phyloP scores from a whole-genome alignment of 345 rosid genomes.

The Carallia brachiata region DNA sequence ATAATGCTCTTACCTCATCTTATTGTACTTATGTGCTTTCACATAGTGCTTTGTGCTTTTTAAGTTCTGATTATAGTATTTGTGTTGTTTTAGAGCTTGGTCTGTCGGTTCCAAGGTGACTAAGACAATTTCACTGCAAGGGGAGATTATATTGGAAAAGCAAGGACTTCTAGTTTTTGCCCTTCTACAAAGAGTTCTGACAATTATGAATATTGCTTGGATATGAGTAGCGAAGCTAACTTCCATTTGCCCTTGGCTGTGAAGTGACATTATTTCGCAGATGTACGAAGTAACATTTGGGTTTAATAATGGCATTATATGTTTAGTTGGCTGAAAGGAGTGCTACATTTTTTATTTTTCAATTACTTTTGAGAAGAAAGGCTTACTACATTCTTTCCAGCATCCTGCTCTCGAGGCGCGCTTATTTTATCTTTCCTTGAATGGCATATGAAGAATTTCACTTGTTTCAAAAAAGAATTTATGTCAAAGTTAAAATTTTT shows the following conservation, averaged over 20 bases:
- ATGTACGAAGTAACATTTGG: conserved; percentile 9
- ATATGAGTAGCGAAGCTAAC: conserved; percentile 8
- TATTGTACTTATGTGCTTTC: neutral
- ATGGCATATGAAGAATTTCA: too few species aligned
- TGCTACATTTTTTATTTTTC: too few species aligned
- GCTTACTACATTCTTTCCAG: too few species aligned
- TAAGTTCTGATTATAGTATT: conserved; percentile 27
- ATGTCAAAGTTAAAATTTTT: too few species aligned
- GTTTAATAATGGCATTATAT: conserved; percentile 1
- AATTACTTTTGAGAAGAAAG: too few species aligned
- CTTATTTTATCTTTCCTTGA: too few species aligned
- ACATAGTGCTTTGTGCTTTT: neutral
- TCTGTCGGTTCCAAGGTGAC: conserved; percentile 88
- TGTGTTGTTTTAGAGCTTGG: conserved; percentile 63
- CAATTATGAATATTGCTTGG: conserved; percentile 25
- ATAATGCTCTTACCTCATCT: neutral
- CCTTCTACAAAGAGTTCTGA: conserved; percentile 11
- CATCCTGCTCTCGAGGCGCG: too few species aligned
- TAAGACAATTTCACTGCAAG: conserved; percentile 21
- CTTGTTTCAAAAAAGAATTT: too few species aligned
- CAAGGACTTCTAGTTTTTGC: conserved; percentile 13
- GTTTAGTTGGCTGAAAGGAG: neutral
- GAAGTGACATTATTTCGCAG: conserved; percentile 7
- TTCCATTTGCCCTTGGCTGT: neutral
- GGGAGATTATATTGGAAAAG: conserved; percentile 29